phyloP scores from a whole-genome alignment of 352 stramenopile species.

The Globisporangium spinosum region DNA sequence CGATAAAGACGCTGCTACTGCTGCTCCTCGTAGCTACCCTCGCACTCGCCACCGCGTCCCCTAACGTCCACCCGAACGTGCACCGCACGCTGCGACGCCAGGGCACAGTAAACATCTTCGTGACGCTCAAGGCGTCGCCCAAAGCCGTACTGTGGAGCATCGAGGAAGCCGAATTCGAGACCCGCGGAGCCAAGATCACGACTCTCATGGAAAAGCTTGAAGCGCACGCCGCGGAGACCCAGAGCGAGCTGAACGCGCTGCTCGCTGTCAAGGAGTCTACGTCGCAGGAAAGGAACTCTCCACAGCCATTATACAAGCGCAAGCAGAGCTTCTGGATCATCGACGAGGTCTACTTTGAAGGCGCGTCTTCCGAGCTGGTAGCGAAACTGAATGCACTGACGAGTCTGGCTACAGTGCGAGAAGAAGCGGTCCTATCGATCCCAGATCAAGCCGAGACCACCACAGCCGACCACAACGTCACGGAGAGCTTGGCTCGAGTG shows the following conservation, averaged over 20 bases:
- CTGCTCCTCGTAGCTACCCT: too few species aligned
- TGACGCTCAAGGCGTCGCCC: not conserved
- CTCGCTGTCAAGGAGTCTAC: too few species aligned
- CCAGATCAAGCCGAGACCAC: not conserved
- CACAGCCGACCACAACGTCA: not conserved
- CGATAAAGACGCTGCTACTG: too few species aligned
- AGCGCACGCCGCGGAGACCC: too few species aligned
- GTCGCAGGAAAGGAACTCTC: too few species aligned
- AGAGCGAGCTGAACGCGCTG: too few species aligned
- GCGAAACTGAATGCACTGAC: conserved; percentile 19
- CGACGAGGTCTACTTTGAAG: conserved; percentile 27
- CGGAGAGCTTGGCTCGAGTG: not conserved
- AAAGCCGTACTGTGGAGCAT: too few species aligned
- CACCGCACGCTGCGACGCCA: conserved; percentile 26
- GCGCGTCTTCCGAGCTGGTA: conserved; percentile 22
- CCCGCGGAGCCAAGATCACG: too few species aligned
- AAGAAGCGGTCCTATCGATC: not conserved
- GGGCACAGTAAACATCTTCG: conserved; percentile 19
- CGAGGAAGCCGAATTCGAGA: too few species aligned
- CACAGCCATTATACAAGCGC: not conserved
- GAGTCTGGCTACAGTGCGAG: not conserved
- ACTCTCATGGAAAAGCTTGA: too few species aligned
- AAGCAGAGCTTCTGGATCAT: conserved; percentile 25
- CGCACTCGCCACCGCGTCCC: too few species aligned
- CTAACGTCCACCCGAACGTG: conserved; percentile 16